A percentile compares a stretch with the other conserved stretches of the same genome.
These are phyloP conservation scores for Termitomyces bulborhizus DNA, from an alignment of 768 basidiomycete species.

Conservation along the genomic window DNA sequence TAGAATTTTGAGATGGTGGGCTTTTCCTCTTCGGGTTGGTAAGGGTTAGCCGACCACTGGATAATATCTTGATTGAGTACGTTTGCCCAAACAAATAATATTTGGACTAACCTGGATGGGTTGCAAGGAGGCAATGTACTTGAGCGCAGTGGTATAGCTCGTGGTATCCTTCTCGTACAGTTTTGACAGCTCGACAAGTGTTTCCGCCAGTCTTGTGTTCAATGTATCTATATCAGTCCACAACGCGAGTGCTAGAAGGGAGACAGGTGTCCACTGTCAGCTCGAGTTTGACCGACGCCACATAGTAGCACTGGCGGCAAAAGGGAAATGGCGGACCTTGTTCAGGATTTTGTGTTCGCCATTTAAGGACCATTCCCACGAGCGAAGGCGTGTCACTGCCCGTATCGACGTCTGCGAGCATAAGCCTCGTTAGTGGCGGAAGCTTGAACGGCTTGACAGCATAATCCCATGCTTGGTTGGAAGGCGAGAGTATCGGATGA, in stretches of 20 bases:
- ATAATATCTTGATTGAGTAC: not conserved
- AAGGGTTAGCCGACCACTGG: constrained; percentile 59
- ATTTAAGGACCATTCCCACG: constrained; percentile 85
- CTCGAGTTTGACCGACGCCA: constrained; percentile 2
- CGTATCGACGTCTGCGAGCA: constrained; percentile 94
- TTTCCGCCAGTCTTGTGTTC: constrained; percentile 53
- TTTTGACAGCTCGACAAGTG: constrained; percentile 43
- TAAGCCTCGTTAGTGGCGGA: constrained; percentile 75
- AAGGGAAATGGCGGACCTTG: constrained; percentile 35
- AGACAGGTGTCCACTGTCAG: constrained; percentile 5
- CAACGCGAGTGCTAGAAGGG: constrained; percentile 45
- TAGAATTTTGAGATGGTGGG: constrained; percentile 50
- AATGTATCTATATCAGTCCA: constrained; percentile 61
- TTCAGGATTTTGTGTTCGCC: constrained; percentile 63
- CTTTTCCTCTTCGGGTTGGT: constrained; percentile 35
- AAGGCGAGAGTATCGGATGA: constrained; percentile 50
- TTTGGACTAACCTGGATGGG: constrained; percentile 44
- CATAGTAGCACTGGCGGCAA: not conserved
- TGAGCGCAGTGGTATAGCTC: constrained; percentile 51
- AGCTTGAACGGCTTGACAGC: constrained; percentile 65
- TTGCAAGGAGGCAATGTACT: constrained; percentile 55
- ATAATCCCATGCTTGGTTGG: constrained; percentile 72
- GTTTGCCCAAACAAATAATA: not conserved
- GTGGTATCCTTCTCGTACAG: constrained; percentile 40
- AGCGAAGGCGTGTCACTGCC: constrained; percentile 95